Percentiles rank a stretch among this genome's conserved stretches.
Conservation (phyloP, 164 flowering plant genomes). For the Vitis vinifera region DNA sequence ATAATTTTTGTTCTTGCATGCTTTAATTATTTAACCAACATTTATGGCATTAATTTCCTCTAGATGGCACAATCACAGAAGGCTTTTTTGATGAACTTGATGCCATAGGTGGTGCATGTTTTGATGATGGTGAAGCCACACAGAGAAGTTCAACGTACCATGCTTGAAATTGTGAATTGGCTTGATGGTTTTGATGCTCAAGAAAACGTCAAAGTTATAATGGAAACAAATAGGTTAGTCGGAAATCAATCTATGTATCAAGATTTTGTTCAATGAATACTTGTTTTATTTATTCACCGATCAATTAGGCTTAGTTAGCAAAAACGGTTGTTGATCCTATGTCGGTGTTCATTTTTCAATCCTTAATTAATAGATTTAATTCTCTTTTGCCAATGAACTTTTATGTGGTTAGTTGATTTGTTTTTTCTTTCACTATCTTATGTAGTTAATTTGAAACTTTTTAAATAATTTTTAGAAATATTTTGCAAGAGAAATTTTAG, state of each 20-base stretch:
- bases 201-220: slow-evolving; percentile 89
- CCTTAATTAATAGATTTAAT: too few species aligned
- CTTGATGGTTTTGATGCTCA: slow-evolving; percentile 99
- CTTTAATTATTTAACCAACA: background rate
- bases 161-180: slow-evolving; percentile 98
- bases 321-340: too few species aligned
- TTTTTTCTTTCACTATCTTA: too few species aligned
- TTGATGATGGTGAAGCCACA: slow-evolving; percentile 96
- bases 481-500: too few species aligned
- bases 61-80: slow-evolving; percentile 99
- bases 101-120: slow-evolving; percentile 98
- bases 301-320: too few species aligned
- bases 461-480: too few species aligned
- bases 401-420: too few species aligned
- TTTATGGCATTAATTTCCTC: slow-evolving; percentile 1
- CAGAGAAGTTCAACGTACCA: slow-evolving; percentile 94
- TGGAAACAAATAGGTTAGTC: slow-evolving; percentile 92
- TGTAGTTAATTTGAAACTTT: too few species aligned
- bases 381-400: too few species aligned
- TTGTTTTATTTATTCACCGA: too few species aligned
- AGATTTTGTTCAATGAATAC: background rate
- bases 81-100: slow-evolving; percentile 98
- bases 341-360: too few species aligned
- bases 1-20: background rate
- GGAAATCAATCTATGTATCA: background rate